Evolutionary conservation across 768 basidiomycete genomes (phyloP), one percentile per base, ranked within the genome.

Genomic region (Mycena chlorophos): DNA sequence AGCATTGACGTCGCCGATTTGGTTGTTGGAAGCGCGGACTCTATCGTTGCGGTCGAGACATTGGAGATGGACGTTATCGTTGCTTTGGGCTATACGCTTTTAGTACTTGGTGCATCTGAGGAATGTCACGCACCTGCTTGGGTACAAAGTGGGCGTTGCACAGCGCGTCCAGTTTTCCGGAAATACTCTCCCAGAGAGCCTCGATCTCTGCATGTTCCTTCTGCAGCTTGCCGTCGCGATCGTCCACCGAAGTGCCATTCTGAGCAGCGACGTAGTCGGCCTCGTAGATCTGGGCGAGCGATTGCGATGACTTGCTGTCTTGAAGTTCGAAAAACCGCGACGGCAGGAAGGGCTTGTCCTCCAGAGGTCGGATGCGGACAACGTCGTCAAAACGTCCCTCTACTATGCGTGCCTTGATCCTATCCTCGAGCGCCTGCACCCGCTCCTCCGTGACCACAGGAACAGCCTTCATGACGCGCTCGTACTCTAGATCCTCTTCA

Each of bases 141-240:
- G 96, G 97, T 16, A 91, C 88, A 69, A 94, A 98, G 69, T 98
- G 92, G 2, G 94, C 87, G 67, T 98, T 98, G 69, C 90, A 91
- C 30, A 98, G 75, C 19, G 96, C 93, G 71, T 98, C 97, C 30
- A 98, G 76, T 67, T 96, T 97, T 42, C 81, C 76, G 54, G 87
- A 91, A 30, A 99, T 87, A 43, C 79, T 81, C 52, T 92, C 90
- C 92, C 96, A 98, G 10, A 87, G 63, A 48, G 77, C 75, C 53
- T 89, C 86, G 50, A 98, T 86, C 69, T 91, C 94, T 14, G 87
- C 84, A 68, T 98, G 96, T 69, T 97, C 92, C 66, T 90, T 89
- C 66, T 80, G 76, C 31, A 98, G 76, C 69, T 91, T 94, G 19
- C 88, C 93, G 61, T 98, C 95, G 5, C 93, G 79, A 63, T 95